Conservation (phyloP, 2,329 filamentous ascomycete genomes). For the Sporothrix dimorphospora region DNA sequence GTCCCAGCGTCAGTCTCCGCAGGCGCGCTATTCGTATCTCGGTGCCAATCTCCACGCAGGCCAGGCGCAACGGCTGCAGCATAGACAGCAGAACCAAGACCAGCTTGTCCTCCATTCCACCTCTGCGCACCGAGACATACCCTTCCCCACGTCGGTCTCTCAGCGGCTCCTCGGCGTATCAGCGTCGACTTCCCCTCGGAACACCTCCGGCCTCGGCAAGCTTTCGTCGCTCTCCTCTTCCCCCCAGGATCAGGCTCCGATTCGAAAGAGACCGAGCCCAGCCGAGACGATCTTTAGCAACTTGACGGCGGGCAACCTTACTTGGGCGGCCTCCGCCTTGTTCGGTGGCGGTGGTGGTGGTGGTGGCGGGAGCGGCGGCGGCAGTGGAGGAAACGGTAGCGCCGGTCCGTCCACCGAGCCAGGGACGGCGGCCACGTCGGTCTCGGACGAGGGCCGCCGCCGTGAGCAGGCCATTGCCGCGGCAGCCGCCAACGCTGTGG, state of each 20-base stretch:
- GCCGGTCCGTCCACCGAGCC: conserved; percentile 46
- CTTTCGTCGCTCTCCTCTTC: conserved; percentile 43
- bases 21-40: conserved; percentile 11
- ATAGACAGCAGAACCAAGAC: conserved; percentile 18
- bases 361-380: neutral
- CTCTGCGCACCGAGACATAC: conserved; percentile 21
- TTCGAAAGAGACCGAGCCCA: conserved; percentile 61
- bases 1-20: conserved; percentile 28
- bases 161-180: conserved; percentile 34
- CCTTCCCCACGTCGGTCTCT: conserved; percentile 43
- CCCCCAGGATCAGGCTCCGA: conserved; percentile 40
- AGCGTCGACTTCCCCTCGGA: conserved; percentile 29
- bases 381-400: conserved; percentile 23
- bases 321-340: conserved; percentile 54
- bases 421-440: conserved; percentile 53
- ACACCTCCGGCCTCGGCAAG: conserved; percentile 17
- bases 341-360: conserved; percentile 37
- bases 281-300: conserved; percentile 63
- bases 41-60: neutral
- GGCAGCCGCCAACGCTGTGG: conserved; percentile 6
- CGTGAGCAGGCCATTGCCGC: conserved; percentile 45
- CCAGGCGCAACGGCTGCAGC: conserved; percentile 13
- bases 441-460: conserved; percentile 58
- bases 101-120: conserved; percentile 25
- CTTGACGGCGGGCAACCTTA: conserved; percentile 57